These are phyloP conservation scores for Datura wrightii DNA, from an alignment of 257 asterid species.

Conservation along the genomic window DNA sequence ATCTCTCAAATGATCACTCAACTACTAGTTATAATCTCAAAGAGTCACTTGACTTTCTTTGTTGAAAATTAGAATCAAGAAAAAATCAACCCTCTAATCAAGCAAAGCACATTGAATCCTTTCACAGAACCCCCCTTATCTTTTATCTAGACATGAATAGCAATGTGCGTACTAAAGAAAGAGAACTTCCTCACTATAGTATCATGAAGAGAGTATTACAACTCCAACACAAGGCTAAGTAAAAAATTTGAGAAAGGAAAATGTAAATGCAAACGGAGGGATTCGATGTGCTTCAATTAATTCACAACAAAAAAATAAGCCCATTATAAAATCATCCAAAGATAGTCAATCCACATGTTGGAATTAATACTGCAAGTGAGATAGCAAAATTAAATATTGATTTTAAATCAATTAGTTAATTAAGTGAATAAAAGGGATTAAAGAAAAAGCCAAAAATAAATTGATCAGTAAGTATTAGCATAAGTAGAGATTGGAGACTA, in stretches of 20 bases:
- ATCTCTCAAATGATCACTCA: neutral
- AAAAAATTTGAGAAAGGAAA: too few species aligned
- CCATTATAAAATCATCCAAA: too few species aligned
- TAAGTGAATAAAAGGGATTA: neutral
- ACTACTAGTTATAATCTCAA: neutral
- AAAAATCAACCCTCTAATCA: neutral
- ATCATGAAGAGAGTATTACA: neutral
- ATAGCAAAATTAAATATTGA: too few species aligned
- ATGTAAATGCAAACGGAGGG: neutral
- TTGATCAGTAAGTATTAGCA: neutral
- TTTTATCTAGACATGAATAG: neutral
- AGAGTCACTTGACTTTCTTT: neutral
- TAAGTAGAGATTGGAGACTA: constrained; percentile 16
- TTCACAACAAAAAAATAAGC: too few species aligned
- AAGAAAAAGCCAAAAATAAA: neutral
- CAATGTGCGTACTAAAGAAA: neutral
- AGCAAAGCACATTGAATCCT: neutral
- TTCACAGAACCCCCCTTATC: neutral
- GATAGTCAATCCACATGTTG: neutral
- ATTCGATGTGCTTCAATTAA: too few species aligned
- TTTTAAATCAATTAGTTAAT: neutral
- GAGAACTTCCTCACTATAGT: neutral
- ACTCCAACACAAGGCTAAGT: neutral
- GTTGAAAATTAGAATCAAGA: neutral
- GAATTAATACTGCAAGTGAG: constrained; percentile 1